A percentile compares a stretch with the other conserved stretches of the same genome.
Evolutionary conservation across 2,329 filamentous ascomycete genomes (phyloP).

Genomic region (Claviceps cyperi): DNA sequence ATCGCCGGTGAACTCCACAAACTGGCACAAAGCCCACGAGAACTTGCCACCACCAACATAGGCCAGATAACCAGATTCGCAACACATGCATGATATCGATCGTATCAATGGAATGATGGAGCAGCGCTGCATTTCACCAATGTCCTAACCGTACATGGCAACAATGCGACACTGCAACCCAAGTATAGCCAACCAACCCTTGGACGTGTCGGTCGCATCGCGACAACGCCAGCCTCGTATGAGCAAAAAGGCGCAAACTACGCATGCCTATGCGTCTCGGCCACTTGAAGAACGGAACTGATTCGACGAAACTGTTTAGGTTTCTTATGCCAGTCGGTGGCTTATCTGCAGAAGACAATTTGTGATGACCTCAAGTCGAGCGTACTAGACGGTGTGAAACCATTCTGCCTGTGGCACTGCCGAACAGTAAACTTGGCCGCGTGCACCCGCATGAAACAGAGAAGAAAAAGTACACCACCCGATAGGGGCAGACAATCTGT

Average conservation of each 20-base stretch:
- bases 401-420: neutral
- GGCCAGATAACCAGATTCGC: neutral
- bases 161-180: neutral
- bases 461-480: constrained; percentile 7
- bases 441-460: neutral
- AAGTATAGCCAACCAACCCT: neutral
- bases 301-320: neutral
- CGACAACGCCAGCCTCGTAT: neutral
- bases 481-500: constrained; percentile 7
- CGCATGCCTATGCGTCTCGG: too few species aligned
- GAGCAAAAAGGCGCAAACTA: neutral
- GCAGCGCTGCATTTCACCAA: neutral
- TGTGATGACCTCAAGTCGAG: constrained; percentile 20
- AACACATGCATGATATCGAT: neutral
- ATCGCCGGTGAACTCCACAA: neutral
- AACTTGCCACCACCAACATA: neutral
- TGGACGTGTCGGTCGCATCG: neutral
- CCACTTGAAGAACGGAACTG: neutral
- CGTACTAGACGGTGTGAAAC: neutral
- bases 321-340: neutral
- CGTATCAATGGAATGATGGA: too few species aligned
- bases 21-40: neutral
- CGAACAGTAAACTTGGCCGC: constrained; percentile 16
- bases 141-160: neutral
- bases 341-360: neutral